phyloP scores from a whole-genome alignment of 1,284 basidiomycete genomes.

The Naganishia albida region DNA sequence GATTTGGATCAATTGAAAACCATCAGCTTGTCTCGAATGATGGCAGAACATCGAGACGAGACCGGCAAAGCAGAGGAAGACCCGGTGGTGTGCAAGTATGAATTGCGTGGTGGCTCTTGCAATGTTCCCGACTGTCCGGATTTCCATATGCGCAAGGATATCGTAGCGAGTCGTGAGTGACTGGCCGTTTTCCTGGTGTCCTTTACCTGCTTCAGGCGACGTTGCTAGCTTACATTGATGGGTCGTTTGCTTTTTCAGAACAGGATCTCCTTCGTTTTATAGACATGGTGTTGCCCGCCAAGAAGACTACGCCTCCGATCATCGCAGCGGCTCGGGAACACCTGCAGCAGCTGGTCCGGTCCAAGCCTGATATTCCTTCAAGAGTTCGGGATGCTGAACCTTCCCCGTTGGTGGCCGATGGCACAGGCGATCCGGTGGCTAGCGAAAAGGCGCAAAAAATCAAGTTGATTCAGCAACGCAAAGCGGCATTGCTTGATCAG shows the following conservation, averaged over 20 bases:
- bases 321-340: conserved; percentile 6
- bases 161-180: conserved; percentile 24
- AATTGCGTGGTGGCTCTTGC: conserved; percentile 22
- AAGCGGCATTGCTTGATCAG: conserved; percentile 17
- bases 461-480: conserved; percentile 18
- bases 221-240: conserved; percentile 19
- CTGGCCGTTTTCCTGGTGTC: background rate
- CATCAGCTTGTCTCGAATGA: conserved; percentile 20
- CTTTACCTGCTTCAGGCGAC: too few species aligned
- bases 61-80: conserved; percentile 21
- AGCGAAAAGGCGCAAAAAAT: conserved; percentile 13
- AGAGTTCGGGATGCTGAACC: conserved; percentile 3
- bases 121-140: conserved; percentile 24
- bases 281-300: conserved; percentile 18
- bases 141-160: conserved; percentile 22
- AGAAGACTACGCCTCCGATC: conserved; percentile 2
- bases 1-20: conserved; percentile 25
- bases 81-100: conserved; percentile 27
- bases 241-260: background rate
- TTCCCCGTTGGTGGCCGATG: background rate
- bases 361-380: conserved; percentile 17
- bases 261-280: conserved; percentile 23
- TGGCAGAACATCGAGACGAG: conserved; percentile 20
- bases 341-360: conserved; percentile 16
- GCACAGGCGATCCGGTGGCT: background rate